phyloP scores from a whole-genome alignment of 495 filamentous ascomycete species.

The Rusavskia elegans region DNA sequence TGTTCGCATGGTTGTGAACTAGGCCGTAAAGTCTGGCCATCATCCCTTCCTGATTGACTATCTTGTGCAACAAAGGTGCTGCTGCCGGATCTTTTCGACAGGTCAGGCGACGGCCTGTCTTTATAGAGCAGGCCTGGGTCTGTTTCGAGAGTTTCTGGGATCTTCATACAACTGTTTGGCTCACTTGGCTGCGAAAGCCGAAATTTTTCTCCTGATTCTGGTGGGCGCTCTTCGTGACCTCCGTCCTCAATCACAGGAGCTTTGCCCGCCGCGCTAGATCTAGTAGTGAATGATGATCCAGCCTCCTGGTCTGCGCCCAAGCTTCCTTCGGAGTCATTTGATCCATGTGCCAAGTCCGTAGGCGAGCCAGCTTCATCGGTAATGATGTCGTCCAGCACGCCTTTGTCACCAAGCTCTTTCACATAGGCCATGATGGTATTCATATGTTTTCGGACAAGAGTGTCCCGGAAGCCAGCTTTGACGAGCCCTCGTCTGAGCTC shows the following conservation, averaged over 20 bases:
- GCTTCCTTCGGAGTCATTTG: neutral
- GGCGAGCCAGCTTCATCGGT: neutral
- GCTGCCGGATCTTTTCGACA: neutral
- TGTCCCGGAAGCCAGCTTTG: slow-evolving; percentile 32
- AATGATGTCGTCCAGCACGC: slow-evolving; percentile 6
- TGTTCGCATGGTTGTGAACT: neutral
- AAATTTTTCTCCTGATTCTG: neutral
- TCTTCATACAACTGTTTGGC: neutral
- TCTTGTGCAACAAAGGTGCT: too few species aligned
- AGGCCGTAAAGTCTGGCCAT: neutral
- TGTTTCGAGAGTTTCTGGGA: neutral
- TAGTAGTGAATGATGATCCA: neutral
- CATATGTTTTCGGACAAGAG: slow-evolving; percentile 34
- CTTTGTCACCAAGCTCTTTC: slow-evolving; percentile 5
- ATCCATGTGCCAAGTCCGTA: neutral
- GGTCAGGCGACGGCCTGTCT: neutral
- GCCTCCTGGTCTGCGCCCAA: too few species aligned
- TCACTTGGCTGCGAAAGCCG: neutral
- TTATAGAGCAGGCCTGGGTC: neutral
- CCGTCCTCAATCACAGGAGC: neutral
- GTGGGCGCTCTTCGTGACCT: neutral
- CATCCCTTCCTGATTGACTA: neutral
- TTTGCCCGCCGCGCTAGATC: neutral
- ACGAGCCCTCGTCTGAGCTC: slow-evolving; percentile 35
- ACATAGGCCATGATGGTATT: slow-evolving; percentile 10